phyloP scores from a whole-genome alignment of 2,329 filamentous ascomycete species.

The Drechslerella stenobrocha region DNA sequence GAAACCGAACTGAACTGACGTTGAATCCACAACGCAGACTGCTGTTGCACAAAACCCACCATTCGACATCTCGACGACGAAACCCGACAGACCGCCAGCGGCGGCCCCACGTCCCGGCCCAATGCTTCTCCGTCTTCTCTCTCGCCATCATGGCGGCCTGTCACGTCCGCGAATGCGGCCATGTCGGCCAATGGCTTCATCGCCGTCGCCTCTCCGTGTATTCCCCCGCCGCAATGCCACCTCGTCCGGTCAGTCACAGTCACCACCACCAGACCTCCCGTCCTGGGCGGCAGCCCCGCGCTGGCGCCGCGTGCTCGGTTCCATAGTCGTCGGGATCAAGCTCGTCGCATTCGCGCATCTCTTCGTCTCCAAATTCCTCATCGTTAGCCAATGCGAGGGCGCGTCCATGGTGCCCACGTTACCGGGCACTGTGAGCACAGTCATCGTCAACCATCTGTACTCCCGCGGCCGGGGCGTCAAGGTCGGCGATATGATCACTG shows the following conservation, averaged over 20 bases:
- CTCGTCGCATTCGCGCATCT: constrained; percentile 60
- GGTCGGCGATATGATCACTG: constrained; percentile 84
- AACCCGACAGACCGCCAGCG: not conserved
- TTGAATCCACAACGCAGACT: too few species aligned
- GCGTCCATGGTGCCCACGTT: constrained; percentile 91
- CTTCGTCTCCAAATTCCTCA: constrained; percentile 66
- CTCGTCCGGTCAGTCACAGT: not conserved
- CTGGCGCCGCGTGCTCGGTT: constrained; percentile 30
- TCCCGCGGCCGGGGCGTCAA: constrained; percentile 68
- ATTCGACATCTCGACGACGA: not conserved
- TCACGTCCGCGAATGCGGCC: not conserved
- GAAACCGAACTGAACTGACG: too few species aligned
- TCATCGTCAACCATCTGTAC: constrained; percentile 70
- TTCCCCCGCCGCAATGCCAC: constrained; percentile 29
- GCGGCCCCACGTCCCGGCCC: constrained; percentile 1
- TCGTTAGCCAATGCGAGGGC: constrained; percentile 66
- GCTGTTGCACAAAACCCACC: not conserved
- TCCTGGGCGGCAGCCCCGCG: constrained; percentile 11
- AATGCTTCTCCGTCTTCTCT: constrained; percentile 36
- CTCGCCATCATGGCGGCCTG: constrained; percentile 16
- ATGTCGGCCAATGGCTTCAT: not conserved
- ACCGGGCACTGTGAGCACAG: constrained; percentile 66
- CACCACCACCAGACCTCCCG: constrained; percentile 3
- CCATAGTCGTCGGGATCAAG: constrained; percentile 56
- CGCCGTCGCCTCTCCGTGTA: not conserved